Evolutionary conservation across 768 basidiomycete species (phyloP).

Genomic region (Xerocomellus amylosporus): DNA sequence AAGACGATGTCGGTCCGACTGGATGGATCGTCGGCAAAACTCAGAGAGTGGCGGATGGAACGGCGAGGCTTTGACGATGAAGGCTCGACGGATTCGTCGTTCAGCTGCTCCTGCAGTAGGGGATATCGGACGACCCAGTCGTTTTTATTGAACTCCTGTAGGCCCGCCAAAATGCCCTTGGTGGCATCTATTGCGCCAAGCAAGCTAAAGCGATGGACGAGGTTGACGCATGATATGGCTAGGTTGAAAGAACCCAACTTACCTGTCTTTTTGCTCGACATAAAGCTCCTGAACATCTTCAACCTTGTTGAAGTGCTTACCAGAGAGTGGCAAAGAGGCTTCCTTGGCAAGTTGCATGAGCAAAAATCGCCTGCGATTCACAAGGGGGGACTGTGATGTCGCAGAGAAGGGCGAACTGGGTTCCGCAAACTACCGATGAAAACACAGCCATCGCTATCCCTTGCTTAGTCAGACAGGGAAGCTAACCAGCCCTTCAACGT

Average conservation of each 20-base stretch:
- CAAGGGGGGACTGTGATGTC: background rate
- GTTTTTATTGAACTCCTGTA: conserved; percentile 78
- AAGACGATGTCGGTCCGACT: conserved; percentile 65
- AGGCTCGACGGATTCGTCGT: conserved; percentile 25
- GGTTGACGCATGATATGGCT: background rate
- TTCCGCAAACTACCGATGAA: conserved; percentile 6
- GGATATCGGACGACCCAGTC: conserved; percentile 92
- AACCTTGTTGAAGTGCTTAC: conserved; percentile 46
- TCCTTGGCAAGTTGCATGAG: conserved; percentile 19
- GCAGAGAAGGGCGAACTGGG: background rate
- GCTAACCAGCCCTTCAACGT: background rate
- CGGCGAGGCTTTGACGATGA: conserved; percentile 34
- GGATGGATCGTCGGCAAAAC: conserved; percentile 81
- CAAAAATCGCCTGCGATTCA: conserved; percentile 3
- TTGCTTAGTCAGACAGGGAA: conserved; percentile 19
- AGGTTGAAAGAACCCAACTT: conserved; percentile 22
- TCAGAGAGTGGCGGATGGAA: conserved; percentile 64
- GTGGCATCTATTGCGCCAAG: conserved; percentile 76
- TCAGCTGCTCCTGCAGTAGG: conserved; percentile 51
- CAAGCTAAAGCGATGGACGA: conserved; percentile 35
- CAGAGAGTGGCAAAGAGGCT: conserved; percentile 9
- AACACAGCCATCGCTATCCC: conserved; percentile 9
- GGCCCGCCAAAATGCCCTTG: conserved; percentile 60
- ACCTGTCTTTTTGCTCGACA: conserved; percentile 75
- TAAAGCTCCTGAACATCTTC: conserved; percentile 78